These are phyloP conservation scores for Fistulina hepatica DNA, from an alignment of 1,284 basidiomycete species.

Conservation along the genomic window DNA sequence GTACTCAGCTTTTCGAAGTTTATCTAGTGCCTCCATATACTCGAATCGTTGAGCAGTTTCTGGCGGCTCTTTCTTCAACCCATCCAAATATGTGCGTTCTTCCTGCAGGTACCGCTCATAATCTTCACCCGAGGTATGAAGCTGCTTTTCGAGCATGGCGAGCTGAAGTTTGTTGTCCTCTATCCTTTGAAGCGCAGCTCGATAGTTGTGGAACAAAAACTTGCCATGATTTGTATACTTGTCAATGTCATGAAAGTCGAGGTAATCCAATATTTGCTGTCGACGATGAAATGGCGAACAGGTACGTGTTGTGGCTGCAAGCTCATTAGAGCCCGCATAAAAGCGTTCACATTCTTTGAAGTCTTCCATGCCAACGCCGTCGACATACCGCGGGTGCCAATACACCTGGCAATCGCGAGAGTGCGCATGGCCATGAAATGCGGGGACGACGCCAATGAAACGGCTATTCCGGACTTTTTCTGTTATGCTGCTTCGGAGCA, in stretches of 20 bases:
- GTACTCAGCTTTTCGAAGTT: slow-evolving; percentile 11
- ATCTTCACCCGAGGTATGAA: slow-evolving; percentile 9
- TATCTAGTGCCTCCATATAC: slow-evolving; percentile 17
- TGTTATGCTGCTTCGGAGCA: slow-evolving; percentile 17
- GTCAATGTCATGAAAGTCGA: slow-evolving; percentile 16
- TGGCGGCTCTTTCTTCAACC: slow-evolving; percentile 11
- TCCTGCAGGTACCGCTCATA: slow-evolving; percentile 15
- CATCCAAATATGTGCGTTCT: slow-evolving; percentile 16
- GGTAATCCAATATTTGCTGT: slow-evolving; percentile 16
- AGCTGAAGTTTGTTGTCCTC: slow-evolving; percentile 2
- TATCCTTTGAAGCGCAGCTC: slow-evolving; percentile 17
- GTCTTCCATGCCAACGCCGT: slow-evolving; percentile 17
- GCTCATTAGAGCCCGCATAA: slow-evolving; percentile 11
- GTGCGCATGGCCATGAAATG: slow-evolving; percentile 18
- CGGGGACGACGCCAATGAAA: slow-evolving; percentile 8
- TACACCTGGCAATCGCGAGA: slow-evolving; percentile 17
- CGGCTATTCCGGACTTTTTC: slow-evolving; percentile 5
- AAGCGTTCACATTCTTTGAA: slow-evolving; percentile 17
- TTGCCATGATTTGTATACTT: slow-evolving; percentile 15
- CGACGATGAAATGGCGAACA: slow-evolving; percentile 15
- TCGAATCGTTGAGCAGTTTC: slow-evolving; percentile 9
- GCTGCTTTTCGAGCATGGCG: slow-evolving; percentile 1
- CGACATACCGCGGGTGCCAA: slow-evolving; percentile 15
- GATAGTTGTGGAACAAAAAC: slow-evolving; percentile 22
- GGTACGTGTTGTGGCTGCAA: slow-evolving; percentile 13